Base-by-base conservation (phyloP, 768 basidiomycete species). In the Lactarius indigo region DNA sequence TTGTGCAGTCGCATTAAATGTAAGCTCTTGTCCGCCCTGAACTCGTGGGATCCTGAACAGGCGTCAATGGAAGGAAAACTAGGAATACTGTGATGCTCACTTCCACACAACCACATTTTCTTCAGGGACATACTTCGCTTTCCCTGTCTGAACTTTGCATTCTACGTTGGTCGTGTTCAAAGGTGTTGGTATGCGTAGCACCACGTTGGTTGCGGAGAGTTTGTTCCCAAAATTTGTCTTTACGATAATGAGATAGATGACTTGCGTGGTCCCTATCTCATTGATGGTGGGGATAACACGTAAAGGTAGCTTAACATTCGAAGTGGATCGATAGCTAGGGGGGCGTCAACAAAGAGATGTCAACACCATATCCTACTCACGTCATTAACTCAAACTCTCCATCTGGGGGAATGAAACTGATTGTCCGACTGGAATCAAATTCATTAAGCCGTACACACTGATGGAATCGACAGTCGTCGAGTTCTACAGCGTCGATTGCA, bases 341-440 rank as follows among this genome's bases (percentile, higher is more conserved):
- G 15, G 50, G 37, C 54, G 35, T 44, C 33, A 70, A 35, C n/a
- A 44, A 13, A 61, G 63, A 56, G 54, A 44, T 18, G 52, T 26
- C 37, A 26, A 5, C 35, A 17, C 41, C 54, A 30, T 28, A 35
- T 35, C 58, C 28, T 13, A 77, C 88, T 70, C 62, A 91, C 94
- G 87, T 85, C 97, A 99, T 98, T 44, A 99, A 82, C 77, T 99
- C 97, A 71, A 99, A 99, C 76, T 99, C 97, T 31, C 97, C 97
- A 73, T 99, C 97, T 3, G 97, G 97, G 1, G 97, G 97, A 41
- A 98, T 89, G 78, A 98, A 98, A 73, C 91, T 95, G 78, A 99
- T 98, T 1, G 93, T 94, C 54, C 97, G 85, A 63, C 87, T 89
- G 6, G 92, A 88, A 75, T 98, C 96, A 73, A 98, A 99, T 76